A percentile compares a stretch with the other conserved stretches of the same genome.
Evolutionary conservation across 164 flowering plant genomes (phyloP).

Genomic region (Dillenia suffruticosa): DNA sequence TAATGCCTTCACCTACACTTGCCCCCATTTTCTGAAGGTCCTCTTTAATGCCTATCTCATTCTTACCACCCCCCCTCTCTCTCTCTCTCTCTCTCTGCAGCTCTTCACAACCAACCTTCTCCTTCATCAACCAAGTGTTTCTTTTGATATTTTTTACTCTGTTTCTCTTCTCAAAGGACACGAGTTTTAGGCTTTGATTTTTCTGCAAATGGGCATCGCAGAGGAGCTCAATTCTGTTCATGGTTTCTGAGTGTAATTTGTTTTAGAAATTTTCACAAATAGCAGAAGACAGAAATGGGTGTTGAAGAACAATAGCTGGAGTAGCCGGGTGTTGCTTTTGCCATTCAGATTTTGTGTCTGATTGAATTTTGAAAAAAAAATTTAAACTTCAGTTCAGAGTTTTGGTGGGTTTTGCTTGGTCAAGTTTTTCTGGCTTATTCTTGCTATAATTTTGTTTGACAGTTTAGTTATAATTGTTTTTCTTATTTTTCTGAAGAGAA

Average conservation of each 20-base stretch:
- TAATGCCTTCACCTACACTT: conserved; percentile 61
- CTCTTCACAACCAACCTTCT: conserved; percentile 13
- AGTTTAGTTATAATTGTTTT: no score
- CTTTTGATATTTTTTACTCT: conserved; percentile 2
- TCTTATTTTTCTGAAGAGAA: background rate
- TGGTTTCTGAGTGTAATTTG: background rate
- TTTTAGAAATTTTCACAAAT: background rate
- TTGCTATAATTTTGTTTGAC: no score
- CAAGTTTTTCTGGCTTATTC: background rate
- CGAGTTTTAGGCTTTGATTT: background rate
- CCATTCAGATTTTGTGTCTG: background rate
- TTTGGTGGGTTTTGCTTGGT: conserved; percentile 5
- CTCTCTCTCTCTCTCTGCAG: conserved; percentile 21
- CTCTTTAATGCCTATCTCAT: conserved; percentile 33
- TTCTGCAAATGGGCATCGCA: background rate
- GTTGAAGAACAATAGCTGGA: conserved; percentile 1
- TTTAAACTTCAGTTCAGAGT: conserved; percentile 9
- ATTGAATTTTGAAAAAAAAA: conserved; percentile 1
- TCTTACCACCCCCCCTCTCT: conserved; percentile 16
- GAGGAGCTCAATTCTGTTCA: background rate
- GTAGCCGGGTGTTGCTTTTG: conserved; percentile 1
- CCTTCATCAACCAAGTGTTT: background rate
- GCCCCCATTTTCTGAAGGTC: conserved; percentile 33
- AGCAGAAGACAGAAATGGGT: conserved; percentile 3
- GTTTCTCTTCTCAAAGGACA: background rate